These are phyloP conservation scores for Digitaria exilis DNA, from an alignment of 202 grass and related monocot species.

Conservation along the genomic window DNA sequence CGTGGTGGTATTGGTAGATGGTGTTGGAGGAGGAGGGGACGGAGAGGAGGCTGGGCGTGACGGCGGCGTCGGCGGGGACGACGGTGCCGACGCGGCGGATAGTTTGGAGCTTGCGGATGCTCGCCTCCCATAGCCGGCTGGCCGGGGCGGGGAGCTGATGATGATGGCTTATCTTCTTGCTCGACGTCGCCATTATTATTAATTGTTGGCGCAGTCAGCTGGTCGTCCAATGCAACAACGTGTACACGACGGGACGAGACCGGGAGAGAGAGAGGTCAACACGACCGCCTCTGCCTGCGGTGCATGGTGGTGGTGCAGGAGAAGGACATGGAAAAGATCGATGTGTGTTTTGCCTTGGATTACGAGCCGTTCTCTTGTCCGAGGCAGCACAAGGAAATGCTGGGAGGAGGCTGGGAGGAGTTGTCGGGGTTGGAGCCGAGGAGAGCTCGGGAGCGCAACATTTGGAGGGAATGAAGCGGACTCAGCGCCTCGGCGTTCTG, in stretches of 20 bases:
- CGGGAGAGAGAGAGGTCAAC: not conserved
- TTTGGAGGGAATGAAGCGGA: conserved; percentile 31
- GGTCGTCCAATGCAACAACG: not conserved
- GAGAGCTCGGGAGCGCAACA: conserved; percentile 34
- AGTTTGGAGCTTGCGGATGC: conserved; percentile 56
- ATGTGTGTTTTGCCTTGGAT: not conserved
- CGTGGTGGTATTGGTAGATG: conserved; percentile 38
- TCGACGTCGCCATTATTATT: not conserved
- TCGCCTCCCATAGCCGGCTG: conserved; percentile 54
- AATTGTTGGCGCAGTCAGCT: not conserved
- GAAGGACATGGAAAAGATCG: too few relatives aligned
- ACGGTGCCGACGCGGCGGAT: conserved; percentile 40
- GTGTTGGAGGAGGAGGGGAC: conserved; percentile 28
- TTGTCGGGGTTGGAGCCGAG: conserved; percentile 21
- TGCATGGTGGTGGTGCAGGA: not conserved
- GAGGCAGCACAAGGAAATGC: too few relatives aligned
- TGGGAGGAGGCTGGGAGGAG: conserved; percentile 32
- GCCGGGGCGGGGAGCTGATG: conserved; percentile 42
- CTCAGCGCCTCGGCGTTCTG: too few relatives aligned
- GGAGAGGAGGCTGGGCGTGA: conserved; percentile 20
- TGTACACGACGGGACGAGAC: too few relatives aligned
- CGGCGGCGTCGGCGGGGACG: not conserved
- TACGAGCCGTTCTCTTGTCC: not conserved
- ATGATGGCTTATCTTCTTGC: conserved; percentile 44
- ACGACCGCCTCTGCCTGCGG: not conserved